Evolutionary conservation across 202 grass and related monocot genomes (phyloP).

Genomic region (Panicum virgatum): DNA sequence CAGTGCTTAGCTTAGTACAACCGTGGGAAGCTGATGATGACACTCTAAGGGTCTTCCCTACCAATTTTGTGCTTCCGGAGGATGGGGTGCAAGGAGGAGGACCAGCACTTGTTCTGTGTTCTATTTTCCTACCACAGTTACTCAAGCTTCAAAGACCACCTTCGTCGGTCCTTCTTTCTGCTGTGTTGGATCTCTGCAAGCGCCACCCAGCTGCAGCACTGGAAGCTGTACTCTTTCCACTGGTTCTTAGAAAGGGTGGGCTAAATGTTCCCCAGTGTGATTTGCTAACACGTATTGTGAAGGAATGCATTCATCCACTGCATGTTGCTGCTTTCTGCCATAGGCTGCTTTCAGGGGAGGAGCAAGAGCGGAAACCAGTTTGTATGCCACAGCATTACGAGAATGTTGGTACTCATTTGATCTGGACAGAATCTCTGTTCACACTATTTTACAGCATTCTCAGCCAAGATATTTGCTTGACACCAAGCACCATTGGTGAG

Average conservation of each 20-base stretch:
- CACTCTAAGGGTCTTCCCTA: conserved; percentile 49
- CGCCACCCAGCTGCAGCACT: conserved; percentile 59
- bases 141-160: conserved; percentile 56
- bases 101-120: conserved; percentile 62
- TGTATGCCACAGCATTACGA: conserved; percentile 66
- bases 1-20: conserved; percentile 56
- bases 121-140: conserved; percentile 69
- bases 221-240: conserved; percentile 65
- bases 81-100: conserved; percentile 28
- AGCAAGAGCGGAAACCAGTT: conserved; percentile 35
- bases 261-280: conserved; percentile 66
- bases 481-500: conserved; percentile 44
- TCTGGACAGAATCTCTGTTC: conserved; percentile 79
- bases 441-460: conserved; percentile 71
- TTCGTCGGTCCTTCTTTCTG: conserved; percentile 63
- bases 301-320: conserved; percentile 76
- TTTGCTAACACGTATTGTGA: conserved; percentile 57
- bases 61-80: conserved; percentile 47
- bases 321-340: conserved; percentile 80
- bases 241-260: conserved; percentile 62
- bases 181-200: conserved; percentile 63
- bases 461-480: conserved; percentile 68
- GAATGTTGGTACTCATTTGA: conserved; percentile 38
- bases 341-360: conserved; percentile 58
- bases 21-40: conserved; percentile 83